Base-by-base conservation (phyloP, 495 filamentous ascomycete genomes). In the Hypoxylon trugodes region DNA sequence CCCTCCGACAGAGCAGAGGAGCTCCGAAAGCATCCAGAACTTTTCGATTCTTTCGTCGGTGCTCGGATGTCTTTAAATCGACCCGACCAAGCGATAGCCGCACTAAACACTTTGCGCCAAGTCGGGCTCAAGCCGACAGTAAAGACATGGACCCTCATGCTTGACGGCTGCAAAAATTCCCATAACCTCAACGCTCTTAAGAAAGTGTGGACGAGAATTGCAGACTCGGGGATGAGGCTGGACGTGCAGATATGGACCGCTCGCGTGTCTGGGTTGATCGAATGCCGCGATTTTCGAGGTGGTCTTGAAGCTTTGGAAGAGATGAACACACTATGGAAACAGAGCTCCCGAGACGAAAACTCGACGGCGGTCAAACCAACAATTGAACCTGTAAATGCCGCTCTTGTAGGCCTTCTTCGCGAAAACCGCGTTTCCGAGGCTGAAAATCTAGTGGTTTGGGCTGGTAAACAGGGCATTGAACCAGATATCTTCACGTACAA, bases 401-500 rank as follows among this genome's bases (percentile, higher is more conserved):
- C 78, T 4, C 68, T 92, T 1, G 62, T 78, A 0, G 69, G 73
- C 6, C 70, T 80, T 30, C 40, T 79, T 21, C 74, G 76, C 21
- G 48, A 60, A 25, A 69, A 78, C 4, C 69, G 74, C 15, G 38
- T 65, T 5, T 32, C 35, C 6, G 66, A 56, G 16, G 80, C 82
- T 38, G 59, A 75, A 7, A 71, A 76, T 7, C 72, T 92, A 3
- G 74, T 93, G 6, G 49, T 59, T 8, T 90, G 87, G 85, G 88
- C 87, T 0, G 68, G 66, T 6, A 69, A 65, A 3, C 83, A 87
- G 36, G 78, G 76, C 22, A 82, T 93, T 40, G 48, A 76, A 28
- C 86, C 86, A 13, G 83, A 90, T 66, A 72, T 81, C 28, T 74
- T 76, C 50, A 91, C 90, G 9, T 93, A 85, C 76, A 93, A 93